phyloP scores from a whole-genome alignment of 1,284 basidiomycete species.

The Ustilago bromivora region DNA sequence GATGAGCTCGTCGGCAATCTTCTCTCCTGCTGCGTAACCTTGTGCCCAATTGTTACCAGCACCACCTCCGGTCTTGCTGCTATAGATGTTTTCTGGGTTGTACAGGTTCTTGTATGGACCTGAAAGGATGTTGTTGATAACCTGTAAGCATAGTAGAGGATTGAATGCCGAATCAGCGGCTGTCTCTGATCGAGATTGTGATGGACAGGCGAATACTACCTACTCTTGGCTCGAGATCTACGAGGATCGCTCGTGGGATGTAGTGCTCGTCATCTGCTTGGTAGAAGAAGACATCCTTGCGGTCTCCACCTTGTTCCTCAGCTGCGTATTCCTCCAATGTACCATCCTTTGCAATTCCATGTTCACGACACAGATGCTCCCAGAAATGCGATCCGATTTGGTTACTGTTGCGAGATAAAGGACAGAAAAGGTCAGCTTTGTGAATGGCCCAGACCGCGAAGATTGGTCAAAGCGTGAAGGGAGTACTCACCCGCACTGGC shows the following conservation, averaged over 20 bases:
- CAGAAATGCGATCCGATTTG: conserved; percentile 69
- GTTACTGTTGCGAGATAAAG: conserved; percentile 36
- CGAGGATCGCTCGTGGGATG: conserved; percentile 93
- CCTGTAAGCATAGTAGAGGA: conserved; percentile 73
- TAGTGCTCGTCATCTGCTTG: conserved; percentile 99
- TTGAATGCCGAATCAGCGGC: not conserved
- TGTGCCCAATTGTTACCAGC: conserved; percentile 99
- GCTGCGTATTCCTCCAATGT: conserved; percentile 67
- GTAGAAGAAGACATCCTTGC: conserved; percentile 99
- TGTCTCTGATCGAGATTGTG: not conserved
- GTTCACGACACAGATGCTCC: conserved; percentile 68
- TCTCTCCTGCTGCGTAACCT: conserved; percentile 84
- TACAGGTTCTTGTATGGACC: conserved; percentile 94
- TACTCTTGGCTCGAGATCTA: conserved; percentile 97
- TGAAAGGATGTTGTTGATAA: conserved; percentile 92
- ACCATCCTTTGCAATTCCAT: conserved; percentile 68
- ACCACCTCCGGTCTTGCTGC: conserved; percentile 94
- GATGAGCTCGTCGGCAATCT: conserved; percentile 95
- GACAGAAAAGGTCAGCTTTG: conserved; percentile 7
- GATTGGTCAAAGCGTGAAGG: not conserved
- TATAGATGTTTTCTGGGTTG: conserved; percentile 97
- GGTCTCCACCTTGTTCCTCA: conserved; percentile 73
- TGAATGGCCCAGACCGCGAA: not conserved
- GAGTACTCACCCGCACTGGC: conserved; percentile 62
- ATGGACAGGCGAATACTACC: conserved; percentile 57